Evolutionary conservation across 2,329 filamentous ascomycete genomes (phyloP), one percentile per base, ranked within the genome.

Genomic region (Cryphonectria naterciae): DNA sequence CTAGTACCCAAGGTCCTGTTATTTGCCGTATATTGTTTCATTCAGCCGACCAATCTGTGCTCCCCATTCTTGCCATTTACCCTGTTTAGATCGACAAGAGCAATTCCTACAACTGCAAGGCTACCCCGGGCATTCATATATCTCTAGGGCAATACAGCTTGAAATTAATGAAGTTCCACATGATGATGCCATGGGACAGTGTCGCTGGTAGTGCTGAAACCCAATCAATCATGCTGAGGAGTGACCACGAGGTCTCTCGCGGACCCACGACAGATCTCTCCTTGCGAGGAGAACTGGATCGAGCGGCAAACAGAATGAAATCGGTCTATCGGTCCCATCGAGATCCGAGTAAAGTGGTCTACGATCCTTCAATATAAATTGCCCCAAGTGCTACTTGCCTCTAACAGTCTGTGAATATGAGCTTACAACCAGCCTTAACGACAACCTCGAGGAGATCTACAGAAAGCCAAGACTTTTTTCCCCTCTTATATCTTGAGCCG

Each of bases 11-110:
- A 70, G 63, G 35, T n/a, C 1, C 35, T 56, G 54, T 28, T 49
- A 56, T 67, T 67, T 70, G 41, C 68, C 68, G 64, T 32, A 70
- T 70, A 67, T 70, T 70, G 64, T 37, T 15, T 19, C 25, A 70
- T 67, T 70, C 64, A 67, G 63, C 68, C 68, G 66, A 43, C 68
- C 68, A 70, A 70, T 70, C 63, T 63, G 41, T 35, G 32, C n/a
- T n/a, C 15, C 5, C 25, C 32, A 3, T 10, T 62, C 35, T 35
- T 46, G n/a, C 54, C 68, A 35, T 61, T 65, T 43, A 62, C 52
- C 64, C 64, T 35, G 56, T 11, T 62, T 62, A 41, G 56, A 43
- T 62, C 52, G 41, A 70, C 46, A 22, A 28, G 49, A 67, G 39
- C n/a, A 39, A 28, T 25, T 61, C 43, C 52, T 63, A 13, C 25